A percentile compares a stretch with the other conserved stretches of the same genome.
phyloP scores from a whole-genome alignment of 2,329 filamentous ascomycete genomes.

The Bipolaris oryzae region DNA sequence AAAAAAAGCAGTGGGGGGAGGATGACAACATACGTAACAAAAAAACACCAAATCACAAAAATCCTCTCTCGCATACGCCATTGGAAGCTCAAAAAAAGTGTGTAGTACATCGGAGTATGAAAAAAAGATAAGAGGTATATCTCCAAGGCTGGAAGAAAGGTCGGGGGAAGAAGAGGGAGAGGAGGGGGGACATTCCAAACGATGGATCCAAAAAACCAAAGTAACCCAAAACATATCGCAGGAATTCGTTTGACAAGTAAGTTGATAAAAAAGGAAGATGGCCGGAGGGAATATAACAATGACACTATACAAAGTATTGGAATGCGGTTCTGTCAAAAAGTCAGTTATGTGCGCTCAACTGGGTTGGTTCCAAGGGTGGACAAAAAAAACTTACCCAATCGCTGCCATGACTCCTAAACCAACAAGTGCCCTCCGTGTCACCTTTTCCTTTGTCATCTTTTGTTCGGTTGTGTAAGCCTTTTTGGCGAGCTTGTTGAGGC shows the following conservation, averaged over 20 bases:
- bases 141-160: conserved; percentile 18
- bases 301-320: conserved; percentile 34
- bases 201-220: background rate
- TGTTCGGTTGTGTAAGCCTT: conserved; percentile 64
- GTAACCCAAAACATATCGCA: conserved; percentile 16
- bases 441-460: conserved; percentile 81
- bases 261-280: background rate
- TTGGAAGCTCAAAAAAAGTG: conserved; percentile 3
- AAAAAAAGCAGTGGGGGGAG: background rate
- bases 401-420: conserved; percentile 87
- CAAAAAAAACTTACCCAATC: conserved; percentile 75
- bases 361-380: background rate
- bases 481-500: conserved; percentile 75
- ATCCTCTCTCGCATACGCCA: conserved; percentile 15
- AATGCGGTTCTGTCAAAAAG: conserved; percentile 31
- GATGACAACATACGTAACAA: conserved; percentile 8
- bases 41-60: background rate
- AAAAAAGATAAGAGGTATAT: conserved; percentile 26
- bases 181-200: conserved; percentile 1
- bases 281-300: background rate
- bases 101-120: conserved; percentile 1
- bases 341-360: conserved; percentile 21
- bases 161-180: conserved; percentile 1
- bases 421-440: conserved; percentile 82
- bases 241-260: conserved; percentile 2